A percentile compares a stretch with the other conserved stretches of the same genome.
Conservation (phyloP, 495 filamentous ascomycete genomes). For the Aspergillus avenaceus region DNA sequence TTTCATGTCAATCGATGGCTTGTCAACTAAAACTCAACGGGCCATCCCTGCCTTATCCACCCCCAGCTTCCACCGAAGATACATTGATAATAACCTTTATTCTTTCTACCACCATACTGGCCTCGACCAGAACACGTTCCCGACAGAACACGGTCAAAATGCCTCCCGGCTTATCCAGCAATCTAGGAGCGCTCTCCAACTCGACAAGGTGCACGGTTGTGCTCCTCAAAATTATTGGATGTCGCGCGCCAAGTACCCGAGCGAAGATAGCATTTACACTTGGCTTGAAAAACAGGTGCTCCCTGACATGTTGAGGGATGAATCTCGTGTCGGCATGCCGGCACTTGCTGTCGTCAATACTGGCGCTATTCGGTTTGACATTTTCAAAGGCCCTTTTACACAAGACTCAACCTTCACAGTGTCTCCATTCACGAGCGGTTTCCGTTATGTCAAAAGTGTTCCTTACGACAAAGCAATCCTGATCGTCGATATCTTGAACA, state of each 20-base stretch:
- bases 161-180: conserved; percentile 67
- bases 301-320: conserved; percentile 54
- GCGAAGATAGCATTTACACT: conserved; percentile 67
- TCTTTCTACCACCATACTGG: conserved; percentile 80
- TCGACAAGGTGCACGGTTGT: conserved; percentile 77
- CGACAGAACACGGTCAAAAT: conserved; percentile 70
- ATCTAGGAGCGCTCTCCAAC: conserved; percentile 63
- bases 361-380: conserved; percentile 88
- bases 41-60: conserved; percentile 28
- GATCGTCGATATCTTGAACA: conserved; percentile 71
- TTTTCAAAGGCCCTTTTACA: conserved; percentile 89
- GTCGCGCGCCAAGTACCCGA: conserved; percentile 66
- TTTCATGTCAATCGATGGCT: conserved; percentile 81
- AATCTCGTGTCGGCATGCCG: conserved; percentile 45
- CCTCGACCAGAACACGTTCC: conserved; percentile 65
- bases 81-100: conserved; percentile 92
- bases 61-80: conserved; percentile 67
- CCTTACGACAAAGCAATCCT: conserved; percentile 67
- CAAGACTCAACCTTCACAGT: conserved; percentile 78
- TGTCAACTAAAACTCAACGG: conserved; percentile 39
- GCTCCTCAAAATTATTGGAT: conserved; percentile 80
- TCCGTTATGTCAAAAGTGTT: conserved; percentile 75
- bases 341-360: conserved; percentile 78
- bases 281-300: conserved; percentile 76
- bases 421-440: conserved; percentile 81